Conservation (phyloP, 2,329 filamentous ascomycete genomes). For the Ophiocordyceps unilateralis region DNA sequence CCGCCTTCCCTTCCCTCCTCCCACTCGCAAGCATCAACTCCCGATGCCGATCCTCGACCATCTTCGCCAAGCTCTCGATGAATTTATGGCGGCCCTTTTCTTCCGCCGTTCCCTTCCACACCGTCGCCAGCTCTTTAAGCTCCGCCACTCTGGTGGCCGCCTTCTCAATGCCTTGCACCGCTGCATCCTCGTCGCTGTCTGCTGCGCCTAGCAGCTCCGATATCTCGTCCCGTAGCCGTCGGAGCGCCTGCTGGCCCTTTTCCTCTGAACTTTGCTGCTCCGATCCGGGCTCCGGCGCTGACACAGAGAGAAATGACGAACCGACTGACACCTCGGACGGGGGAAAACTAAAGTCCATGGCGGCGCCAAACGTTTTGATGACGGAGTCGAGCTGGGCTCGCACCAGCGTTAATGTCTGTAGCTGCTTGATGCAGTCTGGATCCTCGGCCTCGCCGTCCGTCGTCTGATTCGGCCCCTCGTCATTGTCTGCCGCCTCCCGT, state of each 20-base stretch:
- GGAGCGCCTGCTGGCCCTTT: constrained; percentile 69
- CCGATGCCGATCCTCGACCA: constrained; percentile 59
- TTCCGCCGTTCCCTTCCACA: constrained; percentile 94
- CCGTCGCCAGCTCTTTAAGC: constrained; percentile 54
- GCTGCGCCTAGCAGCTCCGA: constrained; percentile 40
- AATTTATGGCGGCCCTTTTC: constrained; percentile 72
- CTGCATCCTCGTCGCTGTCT: constrained; percentile 31
- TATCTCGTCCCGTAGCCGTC: constrained; percentile 55
- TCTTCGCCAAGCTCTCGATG: constrained; percentile 62
- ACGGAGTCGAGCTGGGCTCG: constrained; percentile 74
- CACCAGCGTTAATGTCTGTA: constrained; percentile 70
- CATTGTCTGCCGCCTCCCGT: constrained; percentile 5
- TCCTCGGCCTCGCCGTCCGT: constrained; percentile 20
- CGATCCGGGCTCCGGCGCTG: constrained; percentile 58
- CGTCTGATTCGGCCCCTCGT: constrained; percentile 6
- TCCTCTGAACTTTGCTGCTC: constrained; percentile 56
- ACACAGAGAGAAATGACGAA: constrained; percentile 79
- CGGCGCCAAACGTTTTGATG: constrained; percentile 81
- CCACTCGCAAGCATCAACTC: constrained; percentile 34
- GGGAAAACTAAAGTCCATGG: constrained; percentile 88
- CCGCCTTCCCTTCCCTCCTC: constrained; percentile 16
- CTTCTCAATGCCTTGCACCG: constrained; percentile 51
- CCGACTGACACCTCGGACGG: constrained; percentile 72
- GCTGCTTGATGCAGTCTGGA: constrained; percentile 54
- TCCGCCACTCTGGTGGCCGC: constrained; percentile 61